Conservation (phyloP, 2,329 filamentous ascomycete genomes). For the Capronia epimyces region DNA sequence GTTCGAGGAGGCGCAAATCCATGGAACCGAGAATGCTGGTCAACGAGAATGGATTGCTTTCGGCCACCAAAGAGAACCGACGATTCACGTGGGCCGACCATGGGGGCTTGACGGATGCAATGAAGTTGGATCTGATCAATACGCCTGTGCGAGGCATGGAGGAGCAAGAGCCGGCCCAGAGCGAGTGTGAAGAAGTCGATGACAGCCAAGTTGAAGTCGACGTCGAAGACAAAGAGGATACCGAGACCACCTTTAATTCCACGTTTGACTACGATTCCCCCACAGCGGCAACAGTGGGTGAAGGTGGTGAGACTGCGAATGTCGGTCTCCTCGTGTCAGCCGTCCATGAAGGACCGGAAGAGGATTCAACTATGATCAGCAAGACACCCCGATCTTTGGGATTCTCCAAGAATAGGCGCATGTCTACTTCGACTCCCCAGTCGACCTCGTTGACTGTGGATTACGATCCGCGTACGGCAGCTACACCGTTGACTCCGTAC, state of each 20-base stretch:
- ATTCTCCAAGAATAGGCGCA: neutral
- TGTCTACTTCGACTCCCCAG: constrained; percentile 1
- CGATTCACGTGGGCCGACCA: constrained; percentile 8
- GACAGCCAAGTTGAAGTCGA: constrained; percentile 1
- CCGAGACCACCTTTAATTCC: constrained; percentile 11
- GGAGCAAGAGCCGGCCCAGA: neutral
- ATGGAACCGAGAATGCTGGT: constrained; percentile 70
- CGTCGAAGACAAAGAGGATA: neutral
- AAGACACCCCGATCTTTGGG: neutral
- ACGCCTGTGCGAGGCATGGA: constrained; percentile 17
- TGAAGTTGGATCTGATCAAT: constrained; percentile 19
- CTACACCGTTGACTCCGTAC: constrained; percentile 36
- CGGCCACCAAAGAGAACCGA: constrained; percentile 32
- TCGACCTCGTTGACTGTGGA: constrained; percentile 15
- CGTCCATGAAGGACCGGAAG: neutral
- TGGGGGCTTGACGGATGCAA: constrained; percentile 12
- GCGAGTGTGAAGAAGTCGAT: neutral
- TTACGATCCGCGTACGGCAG: constrained; percentile 28
- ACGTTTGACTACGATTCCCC: constrained; percentile 23
- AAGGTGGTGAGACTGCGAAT: constrained; percentile 13
- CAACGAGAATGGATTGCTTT: constrained; percentile 62
- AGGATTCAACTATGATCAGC: neutral
- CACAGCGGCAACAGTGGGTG: constrained; percentile 19
- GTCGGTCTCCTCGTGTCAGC: constrained; percentile 8
- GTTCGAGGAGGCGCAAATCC: constrained; percentile 67